These are phyloP conservation scores for Mucuna pruriens DNA, from an alignment of 306 rosid genomes.

Conservation along the genomic window DNA sequence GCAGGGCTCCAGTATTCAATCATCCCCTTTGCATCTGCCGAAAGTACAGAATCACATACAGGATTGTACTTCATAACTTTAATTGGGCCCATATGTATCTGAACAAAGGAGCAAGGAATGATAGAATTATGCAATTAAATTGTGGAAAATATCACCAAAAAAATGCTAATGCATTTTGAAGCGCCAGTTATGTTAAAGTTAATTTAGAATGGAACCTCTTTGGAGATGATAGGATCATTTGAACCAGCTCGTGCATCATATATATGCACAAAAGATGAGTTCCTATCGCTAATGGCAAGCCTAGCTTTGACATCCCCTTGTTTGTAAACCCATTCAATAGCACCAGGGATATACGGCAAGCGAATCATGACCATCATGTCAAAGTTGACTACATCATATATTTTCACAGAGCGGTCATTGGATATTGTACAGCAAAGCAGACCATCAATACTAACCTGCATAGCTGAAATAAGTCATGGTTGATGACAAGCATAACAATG, in stretches of 20 bases:
- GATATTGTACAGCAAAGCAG: constrained; percentile 97
- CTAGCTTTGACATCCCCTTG: constrained; percentile 95
- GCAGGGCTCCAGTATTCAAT: constrained; percentile 87
- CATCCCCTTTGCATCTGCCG: constrained; percentile 85
- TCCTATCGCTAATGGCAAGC: constrained; percentile 82
- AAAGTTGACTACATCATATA: constrained; percentile 93
- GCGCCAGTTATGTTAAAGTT: constrained; percentile 7
- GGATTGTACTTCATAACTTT: constrained; percentile 88
- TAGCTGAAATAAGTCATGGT: constrained; percentile 68
- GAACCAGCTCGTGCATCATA: constrained; percentile 90
- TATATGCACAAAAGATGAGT: constrained; percentile 80
- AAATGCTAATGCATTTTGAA: not conserved
- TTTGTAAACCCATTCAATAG: constrained; percentile 96
- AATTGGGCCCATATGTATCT: constrained; percentile 86
- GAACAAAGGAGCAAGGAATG: constrained; percentile 37
- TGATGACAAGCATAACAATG: constrained; percentile 50
- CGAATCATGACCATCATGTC: constrained; percentile 99
- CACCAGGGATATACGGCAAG: constrained; percentile 76
- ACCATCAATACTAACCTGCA: constrained; percentile 98
- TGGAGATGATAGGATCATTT: constrained; percentile 82
- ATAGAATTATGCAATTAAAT: constrained; percentile 2
- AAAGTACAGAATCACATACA: constrained; percentile 72
- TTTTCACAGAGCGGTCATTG: constrained; percentile 80
- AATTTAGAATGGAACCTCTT: constrained; percentile 62
- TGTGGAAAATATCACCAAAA: not conserved